Percentiles rank a stretch among this genome's conserved stretches.
These are phyloP conservation scores for Cryptomeria japonica DNA, from an alignment of 75 land plant genomes.

Conservation along the genomic window DNA sequence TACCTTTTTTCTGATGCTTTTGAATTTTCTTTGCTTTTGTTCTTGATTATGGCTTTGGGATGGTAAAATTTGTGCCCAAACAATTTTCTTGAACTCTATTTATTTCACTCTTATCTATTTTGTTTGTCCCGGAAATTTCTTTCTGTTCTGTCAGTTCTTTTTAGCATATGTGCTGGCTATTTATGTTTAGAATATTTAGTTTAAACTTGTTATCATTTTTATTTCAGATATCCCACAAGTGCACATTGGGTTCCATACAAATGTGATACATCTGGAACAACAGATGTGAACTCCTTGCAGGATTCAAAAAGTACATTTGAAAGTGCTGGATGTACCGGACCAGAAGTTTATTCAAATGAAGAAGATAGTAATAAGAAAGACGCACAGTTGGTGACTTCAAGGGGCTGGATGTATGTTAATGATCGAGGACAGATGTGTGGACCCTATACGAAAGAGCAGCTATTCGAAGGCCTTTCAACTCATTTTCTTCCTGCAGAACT, in stretches of 20 bases:
- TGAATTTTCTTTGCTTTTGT: neutral
- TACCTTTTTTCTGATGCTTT: neutral
- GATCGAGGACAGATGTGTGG: neutral
- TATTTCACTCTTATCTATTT: neutral
- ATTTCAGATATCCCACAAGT: neutral
- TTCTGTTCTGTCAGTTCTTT: neutral
- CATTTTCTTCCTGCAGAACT: slow-evolving; percentile 1
- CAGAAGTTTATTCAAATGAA: neutral
- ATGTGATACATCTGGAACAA: neutral
- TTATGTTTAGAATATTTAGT: neutral
- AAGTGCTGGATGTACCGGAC: neutral
- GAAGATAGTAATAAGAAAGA: neutral
- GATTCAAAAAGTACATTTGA: neutral
- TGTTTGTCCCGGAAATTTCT: neutral
- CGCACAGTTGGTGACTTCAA: neutral
- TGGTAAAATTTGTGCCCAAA: neutral
- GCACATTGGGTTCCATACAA: neutral
- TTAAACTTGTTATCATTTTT: neutral
- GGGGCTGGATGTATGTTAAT: slow-evolving; percentile 12
- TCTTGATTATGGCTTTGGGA: neutral
- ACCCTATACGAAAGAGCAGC: neutral
- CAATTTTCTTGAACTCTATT: neutral
- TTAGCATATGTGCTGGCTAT: neutral
- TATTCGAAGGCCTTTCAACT: neutral
- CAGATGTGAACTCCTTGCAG: neutral